Evolutionary conservation across 441 rosid genomes (phyloP).

Genomic region (Populus trichocarpa): DNA sequence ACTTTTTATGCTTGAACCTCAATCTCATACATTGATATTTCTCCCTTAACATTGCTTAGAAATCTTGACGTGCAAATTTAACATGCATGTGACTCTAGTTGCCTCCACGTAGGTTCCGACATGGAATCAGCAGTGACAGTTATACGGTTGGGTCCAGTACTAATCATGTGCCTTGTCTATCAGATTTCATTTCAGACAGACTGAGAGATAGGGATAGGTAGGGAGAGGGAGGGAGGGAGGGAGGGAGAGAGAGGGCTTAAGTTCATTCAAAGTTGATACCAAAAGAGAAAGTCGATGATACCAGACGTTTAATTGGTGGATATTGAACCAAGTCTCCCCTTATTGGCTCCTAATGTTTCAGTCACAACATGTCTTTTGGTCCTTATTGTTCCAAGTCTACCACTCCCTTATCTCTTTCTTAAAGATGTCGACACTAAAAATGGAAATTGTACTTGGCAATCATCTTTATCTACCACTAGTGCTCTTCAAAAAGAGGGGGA

Average conservation of each 20-base stretch:
- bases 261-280: background rate
- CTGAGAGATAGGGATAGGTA: background rate
- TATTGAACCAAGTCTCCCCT: conserved; percentile 16
- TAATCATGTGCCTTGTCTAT: conserved; percentile 33
- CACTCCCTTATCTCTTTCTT: conserved; percentile 22
- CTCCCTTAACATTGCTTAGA: too few species aligned
- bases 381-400: conserved; percentile 51
- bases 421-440: background rate
- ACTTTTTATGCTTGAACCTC: too few species aligned
- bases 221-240: background rate
- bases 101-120: conserved; percentile 48
- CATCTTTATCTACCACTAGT: background rate
- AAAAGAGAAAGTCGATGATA: background rate
- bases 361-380: conserved; percentile 36
- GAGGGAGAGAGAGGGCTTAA: background rate
- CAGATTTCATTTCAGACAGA: conserved; percentile 2
- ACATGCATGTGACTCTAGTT: conserved; percentile 40
- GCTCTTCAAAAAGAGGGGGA: too few species aligned
- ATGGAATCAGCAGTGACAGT: conserved; percentile 24
- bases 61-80: conserved; percentile 4
- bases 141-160: conserved; percentile 23
- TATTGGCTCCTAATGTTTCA: background rate
- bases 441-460: background rate
- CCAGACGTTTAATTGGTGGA: conserved; percentile 18
- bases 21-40: too few species aligned